Conservation (phyloP, 2,329 filamentous ascomycete genomes). For the Cordyceps tenuipes region DNA sequence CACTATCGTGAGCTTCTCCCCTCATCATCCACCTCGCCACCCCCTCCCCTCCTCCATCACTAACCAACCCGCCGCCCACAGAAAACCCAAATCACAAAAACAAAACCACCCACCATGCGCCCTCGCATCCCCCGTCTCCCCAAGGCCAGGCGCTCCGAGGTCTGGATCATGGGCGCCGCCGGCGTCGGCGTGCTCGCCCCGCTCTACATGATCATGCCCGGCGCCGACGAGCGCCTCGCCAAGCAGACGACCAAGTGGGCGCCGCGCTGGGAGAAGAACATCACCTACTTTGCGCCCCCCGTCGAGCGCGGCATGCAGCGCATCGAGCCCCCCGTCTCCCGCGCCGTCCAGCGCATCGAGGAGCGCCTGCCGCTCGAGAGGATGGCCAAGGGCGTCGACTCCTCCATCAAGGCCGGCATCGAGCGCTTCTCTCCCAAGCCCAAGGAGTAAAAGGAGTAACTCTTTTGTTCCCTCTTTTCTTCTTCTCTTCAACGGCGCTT, state of each 20-base stretch:
- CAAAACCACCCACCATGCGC: constrained; percentile 34
- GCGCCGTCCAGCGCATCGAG: constrained; percentile 37
- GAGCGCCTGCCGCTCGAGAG: constrained; percentile 40
- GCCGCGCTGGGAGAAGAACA: constrained; percentile 51
- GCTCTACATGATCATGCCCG: constrained; percentile 49
- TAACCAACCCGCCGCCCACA: background rate
- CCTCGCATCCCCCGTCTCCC: constrained; percentile 39
- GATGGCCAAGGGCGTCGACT: constrained; percentile 40
- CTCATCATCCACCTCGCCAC: background rate
- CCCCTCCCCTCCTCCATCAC: background rate
- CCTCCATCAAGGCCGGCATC: constrained; percentile 39
- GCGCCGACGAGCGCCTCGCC: constrained; percentile 45
- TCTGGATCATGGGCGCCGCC: constrained; percentile 45
- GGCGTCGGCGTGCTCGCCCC: constrained; percentile 46
- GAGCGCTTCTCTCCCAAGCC: constrained; percentile 27
- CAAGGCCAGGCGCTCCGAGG: constrained; percentile 38
- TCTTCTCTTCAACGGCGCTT: background rate
- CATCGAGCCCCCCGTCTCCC: constrained; percentile 39
- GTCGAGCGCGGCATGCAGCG: constrained; percentile 39
- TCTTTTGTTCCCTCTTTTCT: background rate
- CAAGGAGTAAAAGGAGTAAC: background rate
- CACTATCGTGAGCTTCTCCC: background rate
- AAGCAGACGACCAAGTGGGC: constrained; percentile 50
- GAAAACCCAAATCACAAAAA: background rate
- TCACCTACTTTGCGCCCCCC: constrained; percentile 43